A percentile compares a stretch with the other conserved stretches of the same genome.
Evolutionary conservation across 1,139 yeast species (phyloP).

Genomic region (Geotrichum reessii): DNA sequence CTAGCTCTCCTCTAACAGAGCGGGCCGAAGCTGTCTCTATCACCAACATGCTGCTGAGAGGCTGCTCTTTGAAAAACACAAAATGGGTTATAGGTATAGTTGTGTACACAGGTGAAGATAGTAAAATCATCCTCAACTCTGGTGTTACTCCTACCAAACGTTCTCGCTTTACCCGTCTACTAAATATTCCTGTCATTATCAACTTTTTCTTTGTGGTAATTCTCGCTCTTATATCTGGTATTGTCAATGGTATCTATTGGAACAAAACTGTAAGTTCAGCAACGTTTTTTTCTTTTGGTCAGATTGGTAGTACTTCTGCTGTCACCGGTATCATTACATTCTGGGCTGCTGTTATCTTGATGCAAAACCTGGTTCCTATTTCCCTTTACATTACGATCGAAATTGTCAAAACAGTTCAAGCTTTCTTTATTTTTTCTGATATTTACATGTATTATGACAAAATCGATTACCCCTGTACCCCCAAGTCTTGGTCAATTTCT

Average conservation of each 20-base stretch:
- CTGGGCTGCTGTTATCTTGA: slow-evolving; percentile 81
- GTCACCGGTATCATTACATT: slow-evolving; percentile 79
- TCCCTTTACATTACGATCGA: slow-evolving; percentile 89
- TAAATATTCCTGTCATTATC: slow-evolving; percentile 73
- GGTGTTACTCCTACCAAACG: slow-evolving; percentile 92
- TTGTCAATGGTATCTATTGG: slow-evolving; percentile 76
- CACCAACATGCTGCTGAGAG: slow-evolving; percentile 78
- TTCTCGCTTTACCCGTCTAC: slow-evolving; percentile 75
- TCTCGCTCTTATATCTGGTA: slow-evolving; percentile 75
- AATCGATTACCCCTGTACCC: slow-evolving; percentile 89
- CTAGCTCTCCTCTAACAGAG: slow-evolving; percentile 24
- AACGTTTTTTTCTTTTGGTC: slow-evolving; percentile 63
- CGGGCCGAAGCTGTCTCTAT: slow-evolving; percentile 65
- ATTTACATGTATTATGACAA: slow-evolving; percentile 75
- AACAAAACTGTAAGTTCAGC: slow-evolving; percentile 50
- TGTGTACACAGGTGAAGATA: slow-evolving; percentile 83
- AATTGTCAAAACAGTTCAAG: slow-evolving; percentile 87
- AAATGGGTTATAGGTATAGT: slow-evolving; percentile 65
- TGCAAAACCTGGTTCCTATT: slow-evolving; percentile 87
- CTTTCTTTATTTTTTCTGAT: slow-evolving; percentile 83
- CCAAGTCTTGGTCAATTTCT: slow-evolving; percentile 94
- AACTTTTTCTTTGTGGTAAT: slow-evolving; percentile 71
- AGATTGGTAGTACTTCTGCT: slow-evolving; percentile 58
- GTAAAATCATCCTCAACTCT: slow-evolving; percentile 89
- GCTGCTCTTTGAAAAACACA: slow-evolving; percentile 56